Evolutionary conservation across 306 rosid genomes (phyloP), one percentile per base, ranked within the genome.

Genomic region (Prunus armeniaca): DNA sequence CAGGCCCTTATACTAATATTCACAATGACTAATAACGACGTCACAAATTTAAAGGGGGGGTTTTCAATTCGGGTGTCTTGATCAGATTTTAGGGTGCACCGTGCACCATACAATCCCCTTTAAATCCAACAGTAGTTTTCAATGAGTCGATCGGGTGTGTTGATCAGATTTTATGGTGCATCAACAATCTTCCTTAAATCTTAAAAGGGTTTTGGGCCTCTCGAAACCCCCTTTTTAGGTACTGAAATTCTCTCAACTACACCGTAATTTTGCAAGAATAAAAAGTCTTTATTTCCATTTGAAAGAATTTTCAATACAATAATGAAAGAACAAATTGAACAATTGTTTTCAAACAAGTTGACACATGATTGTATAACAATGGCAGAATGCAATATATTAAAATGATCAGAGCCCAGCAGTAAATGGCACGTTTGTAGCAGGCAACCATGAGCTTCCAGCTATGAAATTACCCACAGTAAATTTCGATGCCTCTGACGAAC

Each of bases 401-500:
- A 15, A 60, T 9, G 34, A 46, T 80, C 75, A 80, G 13, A 87
- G 72, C 9, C 83, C 87, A 0, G 67, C 15, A 27, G 58, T 25
- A 69, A 89, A 89, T 8, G 89, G 89, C 49, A 89, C 81, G 1
- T 85, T 83, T 5, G 90, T 83, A 15, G 72, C 82, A 0, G 84
- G 85, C 75, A 89, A 54, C 93, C 90, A 89, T 22, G 85, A 81
- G 45, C 27, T 55, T 12, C 90, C 90, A 2, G 72, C 90, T 18
- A 89, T 86, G 71, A 89, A 79, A 70, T 69, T 89, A 18, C 55
- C 58, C 3, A 84, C 88, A 0, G 85, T 84, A 67, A 89, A 89
- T 73, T 47, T 62, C 2, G 84, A 81, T 5, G 85, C 93, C 49
- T 79, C 86, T 0, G 70, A 64, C 12, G 79, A 58, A 24, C 75